Base-by-base conservation (phyloP, 108 stramenopile species). In the Skeletonema tropicum region DNA sequence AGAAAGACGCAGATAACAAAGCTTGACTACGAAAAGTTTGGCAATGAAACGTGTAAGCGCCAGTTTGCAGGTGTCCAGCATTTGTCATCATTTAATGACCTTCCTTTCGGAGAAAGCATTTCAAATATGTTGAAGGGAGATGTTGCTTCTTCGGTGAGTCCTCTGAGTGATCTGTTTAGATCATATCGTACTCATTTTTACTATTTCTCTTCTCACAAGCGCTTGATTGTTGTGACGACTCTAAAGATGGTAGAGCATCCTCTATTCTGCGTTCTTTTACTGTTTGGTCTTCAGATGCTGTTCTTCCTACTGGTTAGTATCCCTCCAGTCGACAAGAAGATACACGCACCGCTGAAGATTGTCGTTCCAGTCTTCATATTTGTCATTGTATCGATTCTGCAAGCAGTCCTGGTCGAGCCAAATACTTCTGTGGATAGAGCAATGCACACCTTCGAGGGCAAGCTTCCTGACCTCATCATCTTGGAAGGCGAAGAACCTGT, bases 401-500 rank as follows among this genome's bases (percentile, higher is more conserved):
- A 78, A 78, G 71, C 73, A 46, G 60, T 78, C 11, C 57, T 74
- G 71, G 75, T 85, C 13, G 80, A 85, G 21, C 84, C 84, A n/a
- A 70, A 77, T 46, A 57, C 38, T 26, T 74, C 60, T 3, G 57
- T 81, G 17, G 84, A 85, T 63, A 29, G 66, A 49, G 79, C 71
- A 30, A 73, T 85, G 75, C 84, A 85, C 67, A 57, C 42, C 11
- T 73, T 72, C 42, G 76, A 81, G 58, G 84, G 84, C 21, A 85
- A 74, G 46, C 64, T 82, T 39, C 80, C 80, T 8, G 75, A 82
- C 70, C 58, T 85, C 12, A 36, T 74, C n/a, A 74, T 85, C 23
- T 69, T 71, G 29, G 85, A 85, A 74, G 81, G 67, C 23, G 75
- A 85, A 57, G 77, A 85, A 39, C 81, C 81, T 19, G 81, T 78